Conservation (phyloP, 805 yeast species). For the Ogataea wickerhamii region DNA sequence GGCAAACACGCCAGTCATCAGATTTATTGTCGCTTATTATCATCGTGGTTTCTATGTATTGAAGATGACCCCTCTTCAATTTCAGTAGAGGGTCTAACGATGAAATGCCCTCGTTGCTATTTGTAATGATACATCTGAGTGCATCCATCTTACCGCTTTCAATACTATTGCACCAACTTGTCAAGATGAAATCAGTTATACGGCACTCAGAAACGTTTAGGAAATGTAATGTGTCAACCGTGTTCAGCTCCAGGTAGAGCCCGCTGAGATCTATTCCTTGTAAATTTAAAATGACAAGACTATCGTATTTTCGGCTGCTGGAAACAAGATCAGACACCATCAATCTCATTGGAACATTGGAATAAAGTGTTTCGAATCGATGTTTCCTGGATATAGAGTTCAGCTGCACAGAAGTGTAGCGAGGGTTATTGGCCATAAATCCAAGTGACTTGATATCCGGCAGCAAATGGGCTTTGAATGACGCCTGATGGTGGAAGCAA, state of each 20-base stretch:
- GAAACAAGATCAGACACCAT: constrained; percentile 13
- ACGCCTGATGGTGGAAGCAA: constrained; percentile 12
- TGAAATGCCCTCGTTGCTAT: constrained; percentile 7
- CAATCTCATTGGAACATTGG: constrained; percentile 21
- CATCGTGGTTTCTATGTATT: constrained; percentile 16
- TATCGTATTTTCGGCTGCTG: constrained; percentile 4
- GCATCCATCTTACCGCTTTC: constrained; percentile 23
- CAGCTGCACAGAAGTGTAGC: constrained; percentile 15
- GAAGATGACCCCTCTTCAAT: constrained; percentile 6
- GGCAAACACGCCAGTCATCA: constrained; percentile 5
- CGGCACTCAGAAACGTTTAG: constrained; percentile 21
- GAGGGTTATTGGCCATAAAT: constrained; percentile 17
- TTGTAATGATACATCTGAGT: constrained; percentile 18
- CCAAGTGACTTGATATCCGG: constrained; percentile 13
- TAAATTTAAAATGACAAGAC: constrained; percentile 19
- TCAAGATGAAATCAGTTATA: constrained; percentile 19
- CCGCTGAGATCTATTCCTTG: constrained; percentile 11
- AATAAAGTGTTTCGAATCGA: constrained; percentile 34
- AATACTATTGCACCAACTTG: constrained; percentile 26
- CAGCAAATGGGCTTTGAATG: constrained; percentile 19
- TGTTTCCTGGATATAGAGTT: constrained; percentile 24
- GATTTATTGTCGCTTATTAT: neutral
- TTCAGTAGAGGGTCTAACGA: constrained; percentile 7
- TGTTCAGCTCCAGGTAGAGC: constrained; percentile 4
- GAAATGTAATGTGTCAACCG: constrained; percentile 13